Base-by-base conservation (phyloP, 2,329 filamentous ascomycete genomes). In the Hymenoscyphus fructigenus region DNA sequence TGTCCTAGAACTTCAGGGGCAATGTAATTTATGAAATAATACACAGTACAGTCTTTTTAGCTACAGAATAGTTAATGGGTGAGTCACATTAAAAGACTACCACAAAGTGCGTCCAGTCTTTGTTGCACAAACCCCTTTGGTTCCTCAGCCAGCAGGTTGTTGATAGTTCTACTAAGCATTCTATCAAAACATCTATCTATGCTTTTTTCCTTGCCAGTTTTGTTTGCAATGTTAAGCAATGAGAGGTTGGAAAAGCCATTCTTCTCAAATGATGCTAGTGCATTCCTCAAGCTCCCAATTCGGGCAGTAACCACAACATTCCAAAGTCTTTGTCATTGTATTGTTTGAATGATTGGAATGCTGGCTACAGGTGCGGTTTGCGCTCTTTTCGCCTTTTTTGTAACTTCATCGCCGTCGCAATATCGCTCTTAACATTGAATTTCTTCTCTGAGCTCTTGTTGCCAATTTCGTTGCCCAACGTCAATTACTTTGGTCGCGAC, bases 281-380 rank as follows among this genome's bases (percentile, higher is more conserved):
- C 55, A 57, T 57, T 57, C 55, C 55, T 23, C 36, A 38, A 14
- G 14, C 36, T 50, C 47, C 26, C 55, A 57, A 29, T 57, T 57
- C 55, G 50, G 55, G 47, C 47, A 36, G 34, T 36, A 47, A 47
- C 44, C 44, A 50, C 47, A 50, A 50, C 47, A 50, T 50, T 50
- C 47, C 47, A 50, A 12, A 23, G 47, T 50, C 47, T 50, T 50
- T 50, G 47, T 50, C 20, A 26, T 23, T 20, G 9, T 50, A 50
- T 50, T 50, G 10, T 23, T 50, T 50, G n/a, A 20, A 23, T 23
- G 20, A 12, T 50, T 12, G 47, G 47, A 50, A 50, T 50, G 41
- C 17, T n/a, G 23, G n/a, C 47, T 47, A 20, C 44, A 36, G 34
- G 9, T 20, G 9, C 20, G n/a, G 20, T 20, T 47, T 47, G n/a